phyloP scores from a whole-genome alignment of 352 stramenopile genomes.

The Globisporangium canariense region DNA sequence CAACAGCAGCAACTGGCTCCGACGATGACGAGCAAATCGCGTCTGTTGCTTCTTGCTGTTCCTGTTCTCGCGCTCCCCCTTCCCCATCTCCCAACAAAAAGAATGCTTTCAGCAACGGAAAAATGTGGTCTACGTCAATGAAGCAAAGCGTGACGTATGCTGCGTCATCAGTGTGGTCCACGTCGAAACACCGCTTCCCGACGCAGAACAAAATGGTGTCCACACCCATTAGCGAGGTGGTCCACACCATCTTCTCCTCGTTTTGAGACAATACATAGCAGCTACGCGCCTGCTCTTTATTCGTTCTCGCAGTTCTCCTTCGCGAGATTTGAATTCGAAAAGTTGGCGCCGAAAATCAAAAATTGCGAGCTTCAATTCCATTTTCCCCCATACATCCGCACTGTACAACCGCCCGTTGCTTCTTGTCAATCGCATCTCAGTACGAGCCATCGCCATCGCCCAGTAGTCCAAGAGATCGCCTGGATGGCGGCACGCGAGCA shows the following conservation, averaged over 20 bases:
- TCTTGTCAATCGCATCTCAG: no score
- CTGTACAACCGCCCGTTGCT: background rate
- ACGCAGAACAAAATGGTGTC: background rate
- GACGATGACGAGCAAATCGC: background rate
- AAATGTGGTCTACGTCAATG: background rate
- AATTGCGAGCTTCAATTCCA: background rate
- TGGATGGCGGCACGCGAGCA: background rate
- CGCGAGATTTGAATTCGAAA: background rate
- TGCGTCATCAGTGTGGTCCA: background rate
- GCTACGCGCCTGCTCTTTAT: no score
- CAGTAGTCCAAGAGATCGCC: background rate
- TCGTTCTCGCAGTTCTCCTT: no score
- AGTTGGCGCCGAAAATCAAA: constrained; percentile 2
- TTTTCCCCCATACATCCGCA: no score
- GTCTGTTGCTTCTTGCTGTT: background rate
- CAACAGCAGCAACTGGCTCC: background rate
- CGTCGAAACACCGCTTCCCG: background rate
- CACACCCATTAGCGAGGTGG: background rate
- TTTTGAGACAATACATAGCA: no score
- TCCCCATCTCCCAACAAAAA: background rate
- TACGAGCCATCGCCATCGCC: background rate
- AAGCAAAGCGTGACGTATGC: background rate
- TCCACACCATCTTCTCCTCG: background rate
- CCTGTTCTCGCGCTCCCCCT: background rate
- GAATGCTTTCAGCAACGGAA: background rate